Evolutionary conservation across 768 basidiomycete species (phyloP).

Genomic region (Pleurotus djamor): DNA sequence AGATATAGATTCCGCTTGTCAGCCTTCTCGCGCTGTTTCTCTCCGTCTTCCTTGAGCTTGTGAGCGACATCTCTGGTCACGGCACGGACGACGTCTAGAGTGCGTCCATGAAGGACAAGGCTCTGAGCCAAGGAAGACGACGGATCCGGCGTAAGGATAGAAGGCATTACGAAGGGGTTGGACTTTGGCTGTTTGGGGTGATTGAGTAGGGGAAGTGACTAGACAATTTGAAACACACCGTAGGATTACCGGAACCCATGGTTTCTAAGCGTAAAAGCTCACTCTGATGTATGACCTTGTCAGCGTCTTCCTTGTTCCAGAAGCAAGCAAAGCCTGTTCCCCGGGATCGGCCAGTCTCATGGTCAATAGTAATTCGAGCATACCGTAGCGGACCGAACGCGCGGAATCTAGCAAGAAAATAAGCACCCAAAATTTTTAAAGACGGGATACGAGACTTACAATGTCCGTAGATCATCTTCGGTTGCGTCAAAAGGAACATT

Average conservation of each 20-base stretch:
- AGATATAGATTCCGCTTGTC: slow-evolving; percentile 97
- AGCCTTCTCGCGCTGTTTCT: slow-evolving; percentile 80
- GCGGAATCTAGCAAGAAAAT: slow-evolving; percentile 63
- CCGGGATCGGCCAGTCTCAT: slow-evolving; percentile 78
- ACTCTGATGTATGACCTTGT: slow-evolving; percentile 81
- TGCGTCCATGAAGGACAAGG: slow-evolving; percentile 89
- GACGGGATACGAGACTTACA: slow-evolving; percentile 48
- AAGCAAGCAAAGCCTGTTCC: slow-evolving; percentile 98
- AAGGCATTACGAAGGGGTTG: slow-evolving; percentile 86
- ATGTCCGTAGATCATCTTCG: slow-evolving; percentile 84
- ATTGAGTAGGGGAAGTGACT: not conserved
- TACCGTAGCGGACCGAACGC: slow-evolving; percentile 92
- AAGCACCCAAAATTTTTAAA: not conserved
- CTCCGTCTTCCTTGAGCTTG: slow-evolving; percentile 86
- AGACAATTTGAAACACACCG: slow-evolving; percentile 17
- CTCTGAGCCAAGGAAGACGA: slow-evolving; percentile 79
- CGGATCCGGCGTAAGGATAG: slow-evolving; percentile 92
- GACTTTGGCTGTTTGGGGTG: slow-evolving; percentile 47
- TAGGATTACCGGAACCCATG: slow-evolving; percentile 33
- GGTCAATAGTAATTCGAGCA: slow-evolving; percentile 87
- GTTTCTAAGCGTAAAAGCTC: slow-evolving; percentile 68
- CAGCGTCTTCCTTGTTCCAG: slow-evolving; percentile 91
- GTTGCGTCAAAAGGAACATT: slow-evolving; percentile 92
- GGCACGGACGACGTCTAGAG: slow-evolving; percentile 86
- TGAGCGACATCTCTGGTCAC: slow-evolving; percentile 89